Evolutionary conservation across 306 rosid genomes (phyloP), one percentile per base, ranked within the genome.

Genomic region (Cucurbita argyrosperma): DNA sequence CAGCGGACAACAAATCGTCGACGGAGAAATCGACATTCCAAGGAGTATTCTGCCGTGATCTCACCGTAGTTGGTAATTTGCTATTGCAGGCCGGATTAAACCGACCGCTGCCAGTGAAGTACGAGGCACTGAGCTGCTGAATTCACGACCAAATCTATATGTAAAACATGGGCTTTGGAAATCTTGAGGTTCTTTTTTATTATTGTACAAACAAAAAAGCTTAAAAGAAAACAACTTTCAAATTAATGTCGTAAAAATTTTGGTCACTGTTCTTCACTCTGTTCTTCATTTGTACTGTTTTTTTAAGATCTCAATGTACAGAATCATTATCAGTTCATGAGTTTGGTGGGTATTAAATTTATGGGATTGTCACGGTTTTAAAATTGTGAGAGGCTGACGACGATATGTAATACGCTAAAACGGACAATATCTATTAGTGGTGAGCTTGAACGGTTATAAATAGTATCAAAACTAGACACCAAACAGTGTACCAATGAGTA

Each of bases 41-140:
- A 71, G 99, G 99, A 21, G 96, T 88, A 40, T 95, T 95, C 74
- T 95, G 97, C 87, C 85, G 99, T 6, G 99, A 95, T 57, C 66
- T 95, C 18, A 81, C 97, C 0, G 90, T 73, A 51, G 99, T 95
- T 8, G 99, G 99, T 45, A 89, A 55, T 80, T 46, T 95, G 82
- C 86, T 95, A 5, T 83, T 97, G 1, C 96, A 87, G 74, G 96
- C 62, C 23, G 91, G 96, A 37, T 83, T 88, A 59, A 91, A 91
- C 78, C 85, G 90, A 37, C 92, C 97, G 15, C 81, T 95, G 71
- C 86, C 91, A 16, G 83, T 95, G 46, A 95, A 95, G 82, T 95
- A 88, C 45, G 99, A 95, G 77, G 97, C 96, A 0, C 74, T 95
- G 76, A 95, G 92, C 87, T 95, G 97, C 83, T 94, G 65, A 47